A percentile compares a stretch with the other conserved stretches of the same genome.
Evolutionary conservation across 2,329 filamentous ascomycete species (phyloP).

Genomic region (Calonectria montana): DNA sequence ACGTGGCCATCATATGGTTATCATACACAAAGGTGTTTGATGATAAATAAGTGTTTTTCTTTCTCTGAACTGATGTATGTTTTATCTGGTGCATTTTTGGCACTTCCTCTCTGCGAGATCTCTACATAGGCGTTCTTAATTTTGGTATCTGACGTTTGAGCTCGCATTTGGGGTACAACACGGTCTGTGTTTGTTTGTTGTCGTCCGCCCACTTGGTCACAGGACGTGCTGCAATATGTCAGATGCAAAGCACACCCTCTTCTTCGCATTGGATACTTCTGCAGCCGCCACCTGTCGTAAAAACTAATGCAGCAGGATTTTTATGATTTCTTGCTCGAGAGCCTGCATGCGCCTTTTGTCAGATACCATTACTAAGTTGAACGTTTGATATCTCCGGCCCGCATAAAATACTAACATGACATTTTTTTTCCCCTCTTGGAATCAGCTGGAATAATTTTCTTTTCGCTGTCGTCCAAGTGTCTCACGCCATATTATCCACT

Average conservation of each 20-base stretch:
- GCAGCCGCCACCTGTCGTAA: neutral
- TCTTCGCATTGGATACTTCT: neutral
- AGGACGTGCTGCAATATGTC: conserved; percentile 11
- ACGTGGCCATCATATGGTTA: neutral
- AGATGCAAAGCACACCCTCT: conserved; percentile 13
- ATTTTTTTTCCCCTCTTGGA: neutral
- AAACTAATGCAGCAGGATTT: neutral
- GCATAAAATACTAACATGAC: no score
- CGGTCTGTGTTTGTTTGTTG: conserved; percentile 26
- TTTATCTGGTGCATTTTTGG: neutral
- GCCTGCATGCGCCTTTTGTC: neutral
- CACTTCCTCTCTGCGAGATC: neutral
- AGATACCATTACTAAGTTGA: neutral
- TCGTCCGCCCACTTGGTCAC: conserved; percentile 8
- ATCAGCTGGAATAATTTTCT: no score
- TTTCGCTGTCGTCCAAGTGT: neutral
- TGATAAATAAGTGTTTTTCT: neutral
- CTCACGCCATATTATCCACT: neutral
- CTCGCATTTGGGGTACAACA: neutral
- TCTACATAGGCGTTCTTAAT: neutral
- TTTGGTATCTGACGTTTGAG: neutral
- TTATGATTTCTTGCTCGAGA: neutral
- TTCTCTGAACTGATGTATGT: neutral
- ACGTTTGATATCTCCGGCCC: neutral
- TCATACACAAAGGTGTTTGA: neutral